phyloP scores from a whole-genome alignment of 2,329 filamentous ascomycete genomes.

The Fusarium coffeatum region DNA sequence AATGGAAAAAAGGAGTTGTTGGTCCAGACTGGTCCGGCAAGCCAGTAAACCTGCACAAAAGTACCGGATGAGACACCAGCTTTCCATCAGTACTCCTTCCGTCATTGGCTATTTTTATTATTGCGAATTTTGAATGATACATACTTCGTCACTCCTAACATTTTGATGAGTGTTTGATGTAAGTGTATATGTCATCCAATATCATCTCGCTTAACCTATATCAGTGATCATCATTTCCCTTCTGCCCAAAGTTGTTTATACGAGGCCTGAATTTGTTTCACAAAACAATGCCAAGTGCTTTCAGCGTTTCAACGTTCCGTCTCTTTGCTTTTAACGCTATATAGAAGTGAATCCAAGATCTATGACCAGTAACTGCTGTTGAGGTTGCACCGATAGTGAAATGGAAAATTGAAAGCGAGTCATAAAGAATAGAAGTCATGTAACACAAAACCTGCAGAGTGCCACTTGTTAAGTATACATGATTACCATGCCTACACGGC shows the following conservation, averaged over 20 bases:
- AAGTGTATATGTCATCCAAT: not conserved
- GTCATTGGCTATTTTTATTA: rapidly evolving
- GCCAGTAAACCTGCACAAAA: not conserved
- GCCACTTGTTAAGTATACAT: no score
- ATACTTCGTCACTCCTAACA: not conserved
- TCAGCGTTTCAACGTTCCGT: not conserved
- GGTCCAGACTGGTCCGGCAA: no score
- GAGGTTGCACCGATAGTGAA: not conserved
- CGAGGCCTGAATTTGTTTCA: not conserved
- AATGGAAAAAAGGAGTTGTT: not conserved
- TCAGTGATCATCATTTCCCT: not conserved
- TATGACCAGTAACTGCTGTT: not conserved
- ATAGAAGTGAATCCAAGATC: not conserved
- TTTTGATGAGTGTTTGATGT: not conserved
- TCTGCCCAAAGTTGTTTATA: not conserved
- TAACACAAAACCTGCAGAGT: not conserved
- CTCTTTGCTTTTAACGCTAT: no score
- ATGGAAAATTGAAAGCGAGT: not conserved
- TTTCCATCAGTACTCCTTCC: not conserved
- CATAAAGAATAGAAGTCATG: not conserved
- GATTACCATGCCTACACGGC: not conserved
- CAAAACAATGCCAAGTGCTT: not conserved
- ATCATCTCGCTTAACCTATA: not conserved
- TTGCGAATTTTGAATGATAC: not conserved
- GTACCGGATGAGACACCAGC: not conserved